phyloP scores from a whole-genome alignment of 208 protist genomes.

The Crithidia brevicula region DNA sequence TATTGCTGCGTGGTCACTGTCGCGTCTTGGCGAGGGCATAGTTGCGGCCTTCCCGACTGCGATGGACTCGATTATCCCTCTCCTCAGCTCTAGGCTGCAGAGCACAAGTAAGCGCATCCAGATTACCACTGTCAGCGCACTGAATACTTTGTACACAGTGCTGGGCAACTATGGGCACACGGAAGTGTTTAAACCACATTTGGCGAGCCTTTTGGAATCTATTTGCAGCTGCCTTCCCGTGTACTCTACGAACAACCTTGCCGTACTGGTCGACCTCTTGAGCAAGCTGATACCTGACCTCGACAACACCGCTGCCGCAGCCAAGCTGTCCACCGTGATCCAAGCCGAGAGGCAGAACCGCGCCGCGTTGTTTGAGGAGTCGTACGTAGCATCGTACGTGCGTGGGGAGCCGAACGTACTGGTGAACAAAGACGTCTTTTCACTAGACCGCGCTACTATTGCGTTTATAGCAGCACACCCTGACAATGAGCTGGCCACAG shows the following conservation, averaged over 20 bases:
- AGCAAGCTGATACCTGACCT: slow-evolving; percentile 35
- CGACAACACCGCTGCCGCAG: slow-evolving; percentile 18
- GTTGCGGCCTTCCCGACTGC: slow-evolving; percentile 25
- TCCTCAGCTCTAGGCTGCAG: slow-evolving; percentile 58
- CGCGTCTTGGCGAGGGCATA: slow-evolving; percentile 60
- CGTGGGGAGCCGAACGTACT: slow-evolving; percentile 56
- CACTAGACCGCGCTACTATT: slow-evolving; percentile 71
- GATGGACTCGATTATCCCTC: slow-evolving; percentile 43
- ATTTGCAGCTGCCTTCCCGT: slow-evolving; percentile 65
- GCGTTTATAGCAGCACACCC: slow-evolving; percentile 48
- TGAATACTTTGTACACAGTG: slow-evolving; percentile 51
- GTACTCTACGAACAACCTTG: slow-evolving; percentile 78
- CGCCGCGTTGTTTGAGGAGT: slow-evolving; percentile 63
- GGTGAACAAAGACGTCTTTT: slow-evolving; percentile 88
- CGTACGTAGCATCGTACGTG: slow-evolving; percentile 67
- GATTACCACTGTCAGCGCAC: slow-evolving; percentile 61
- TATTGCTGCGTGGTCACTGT: slow-evolving; percentile 86
- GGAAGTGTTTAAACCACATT: slow-evolving; percentile 24
- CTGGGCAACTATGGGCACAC: slow-evolving; percentile 44
- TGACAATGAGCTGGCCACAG: slow-evolving; percentile 41
- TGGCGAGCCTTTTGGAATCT: slow-evolving; percentile 38
- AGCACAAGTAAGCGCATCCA: slow-evolving; percentile 85
- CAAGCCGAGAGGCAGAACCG: slow-evolving; percentile 46
- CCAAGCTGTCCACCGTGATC: slow-evolving; percentile 41
- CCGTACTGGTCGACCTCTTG: slow-evolving; percentile 66